A percentile compares a stretch with the other conserved stretches of the same genome.
These are phyloP conservation scores for Trichoderma pleuroti DNA, from an alignment of 2,329 filamentous ascomycete genomes.

Conservation along the genomic window DNA sequence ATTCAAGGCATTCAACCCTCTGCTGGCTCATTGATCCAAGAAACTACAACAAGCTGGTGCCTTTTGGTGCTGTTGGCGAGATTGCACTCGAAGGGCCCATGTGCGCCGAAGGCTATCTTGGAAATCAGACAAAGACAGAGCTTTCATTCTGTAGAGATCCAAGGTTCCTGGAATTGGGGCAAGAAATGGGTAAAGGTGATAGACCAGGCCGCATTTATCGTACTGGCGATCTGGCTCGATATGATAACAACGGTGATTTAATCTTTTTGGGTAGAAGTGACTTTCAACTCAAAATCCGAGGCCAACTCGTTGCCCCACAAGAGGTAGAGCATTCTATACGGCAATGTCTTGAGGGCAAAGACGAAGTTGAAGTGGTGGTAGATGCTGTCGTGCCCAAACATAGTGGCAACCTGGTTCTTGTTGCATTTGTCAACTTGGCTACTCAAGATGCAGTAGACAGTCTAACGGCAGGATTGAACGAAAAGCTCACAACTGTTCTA, in stretches of 20 bases:
- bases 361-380: neutral
- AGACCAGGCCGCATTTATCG: conserved; percentile 7
- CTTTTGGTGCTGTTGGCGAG: conserved; percentile 10
- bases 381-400: conserved; percentile 8
- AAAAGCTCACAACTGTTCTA: neutral
- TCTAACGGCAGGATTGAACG: neutral
- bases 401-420: neutral
- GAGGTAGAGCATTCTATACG: conserved; percentile 9
- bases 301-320: neutral
- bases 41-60: conserved; percentile 1
- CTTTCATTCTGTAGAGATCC: neutral
- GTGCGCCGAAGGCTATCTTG: conserved; percentile 2
- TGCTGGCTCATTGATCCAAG: conserved; percentile 9
- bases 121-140: neutral
- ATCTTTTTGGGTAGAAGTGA: conserved; percentile 11
- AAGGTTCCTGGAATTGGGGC: neutral
- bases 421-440: neutral
- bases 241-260: conserved; percentile 2
- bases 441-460: neutral
- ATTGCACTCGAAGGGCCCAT: conserved; percentile 10
- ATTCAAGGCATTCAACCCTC: neutral
- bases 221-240: conserved; percentile 14
- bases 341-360: neutral
- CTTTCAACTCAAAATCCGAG: conserved; percentile 10
- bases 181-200: neutral